Percentiles rank a stretch among this genome's conserved stretches.
Conservation (phyloP, 495 filamentous ascomycete genomes). For the Sphaerosporella brunnea region DNA sequence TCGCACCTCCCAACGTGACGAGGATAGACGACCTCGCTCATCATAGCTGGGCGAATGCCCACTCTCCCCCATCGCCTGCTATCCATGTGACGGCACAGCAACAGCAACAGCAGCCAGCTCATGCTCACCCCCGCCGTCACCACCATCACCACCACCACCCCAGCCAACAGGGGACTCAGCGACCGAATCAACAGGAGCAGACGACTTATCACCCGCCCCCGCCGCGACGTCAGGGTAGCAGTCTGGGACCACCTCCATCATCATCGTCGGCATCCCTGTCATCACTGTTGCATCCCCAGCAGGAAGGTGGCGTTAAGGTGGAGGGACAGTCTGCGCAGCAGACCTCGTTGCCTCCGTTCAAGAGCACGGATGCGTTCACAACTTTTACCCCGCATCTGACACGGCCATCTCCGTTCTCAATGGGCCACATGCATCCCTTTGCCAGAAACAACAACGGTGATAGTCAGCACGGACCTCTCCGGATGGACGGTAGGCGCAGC, state of each 20-base stretch:
- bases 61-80: constrained; percentile 22
- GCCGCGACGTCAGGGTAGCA: neutral
- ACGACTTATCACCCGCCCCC: neutral
- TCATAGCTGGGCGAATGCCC: constrained; percentile 15
- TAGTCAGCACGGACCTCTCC: neutral
- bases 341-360: neutral
- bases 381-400: neutral
- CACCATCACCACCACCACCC: constrained; percentile 17
- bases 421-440: constrained; percentile 1
- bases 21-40: constrained; percentile 22
- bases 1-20: constrained; percentile 18
- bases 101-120: constrained; percentile 9
- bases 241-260: neutral
- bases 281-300: neutral
- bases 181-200: constrained; percentile 1
- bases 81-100: constrained; percentile 9
- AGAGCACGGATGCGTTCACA: constrained; percentile 1
- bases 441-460: neutral
- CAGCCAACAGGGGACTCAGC: neutral
- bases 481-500: neutral
- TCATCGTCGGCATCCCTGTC: neutral
- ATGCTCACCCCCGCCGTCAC: constrained; percentile 23
- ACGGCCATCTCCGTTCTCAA: neutral
- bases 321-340: neutral
- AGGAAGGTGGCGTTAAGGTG: neutral